Percentiles rank a stretch among this genome's conserved stretches.
phyloP scores from a whole-genome alignment of 2,329 filamentous ascomycete genomes.

The Clarireedia hainanense region DNA sequence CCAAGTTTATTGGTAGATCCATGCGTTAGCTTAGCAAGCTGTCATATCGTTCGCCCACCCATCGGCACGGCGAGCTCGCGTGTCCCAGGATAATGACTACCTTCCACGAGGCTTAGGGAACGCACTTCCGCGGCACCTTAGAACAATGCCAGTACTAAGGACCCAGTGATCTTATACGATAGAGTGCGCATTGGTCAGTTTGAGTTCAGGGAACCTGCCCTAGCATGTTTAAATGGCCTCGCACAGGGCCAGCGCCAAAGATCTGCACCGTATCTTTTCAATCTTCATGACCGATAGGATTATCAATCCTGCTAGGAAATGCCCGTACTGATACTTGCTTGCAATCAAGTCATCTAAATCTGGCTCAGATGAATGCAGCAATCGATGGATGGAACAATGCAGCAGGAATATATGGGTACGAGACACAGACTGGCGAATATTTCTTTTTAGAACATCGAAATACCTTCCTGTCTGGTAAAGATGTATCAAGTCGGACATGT shows the following conservation, averaged over 20 bases:
- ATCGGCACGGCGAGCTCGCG: too few relatives aligned
- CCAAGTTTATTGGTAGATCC: neutral
- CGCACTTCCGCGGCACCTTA: neutral
- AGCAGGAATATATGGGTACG: too few relatives aligned
- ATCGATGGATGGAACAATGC: too few relatives aligned
- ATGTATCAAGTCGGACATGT: too few relatives aligned
- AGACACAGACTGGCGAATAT: too few relatives aligned
- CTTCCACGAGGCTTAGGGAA: neutral
- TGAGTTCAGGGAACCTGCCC: neutral
- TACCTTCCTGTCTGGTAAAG: too few relatives aligned
- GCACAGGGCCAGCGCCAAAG: conserved; percentile 3
- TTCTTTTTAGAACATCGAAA: too few relatives aligned
- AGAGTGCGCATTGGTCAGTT: neutral
- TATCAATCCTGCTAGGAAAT: neutral
- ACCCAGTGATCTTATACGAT: neutral
- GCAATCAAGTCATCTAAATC: neutral
- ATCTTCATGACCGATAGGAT: neutral
- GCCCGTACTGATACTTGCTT: neutral
- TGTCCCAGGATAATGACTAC: neutral
- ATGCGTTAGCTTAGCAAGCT: neutral
- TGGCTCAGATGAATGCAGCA: too few relatives aligned
- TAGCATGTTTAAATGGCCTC: neutral
- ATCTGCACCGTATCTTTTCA: neutral
- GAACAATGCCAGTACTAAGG: neutral
- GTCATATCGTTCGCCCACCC: too few relatives aligned